These are phyloP conservation scores for Draba incana DNA, from an alignment of 345 rosid species.

Conservation along the genomic window DNA sequence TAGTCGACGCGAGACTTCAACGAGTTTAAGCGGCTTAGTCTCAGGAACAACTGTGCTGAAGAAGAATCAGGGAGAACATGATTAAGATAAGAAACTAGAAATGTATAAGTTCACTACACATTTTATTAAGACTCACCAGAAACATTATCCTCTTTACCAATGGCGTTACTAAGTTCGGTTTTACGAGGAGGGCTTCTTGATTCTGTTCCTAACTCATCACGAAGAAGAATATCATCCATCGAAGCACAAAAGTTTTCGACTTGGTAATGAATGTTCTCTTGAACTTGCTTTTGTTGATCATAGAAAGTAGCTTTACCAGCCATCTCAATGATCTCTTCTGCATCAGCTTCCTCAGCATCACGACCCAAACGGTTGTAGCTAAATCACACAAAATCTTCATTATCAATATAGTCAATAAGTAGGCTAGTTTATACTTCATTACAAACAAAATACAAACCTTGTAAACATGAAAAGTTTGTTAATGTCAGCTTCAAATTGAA, in stretches of 20 bases:
- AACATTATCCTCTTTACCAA: constrained; percentile 17
- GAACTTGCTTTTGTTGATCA: constrained; percentile 86
- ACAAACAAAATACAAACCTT: constrained; percentile 46
- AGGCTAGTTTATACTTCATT: constrained; percentile 1
- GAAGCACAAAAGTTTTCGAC: constrained; percentile 52
- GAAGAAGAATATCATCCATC: constrained; percentile 73
- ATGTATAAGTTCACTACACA: constrained; percentile 7
- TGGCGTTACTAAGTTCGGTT: not conserved
- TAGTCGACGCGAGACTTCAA: constrained; percentile 60
- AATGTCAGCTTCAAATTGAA: constrained; percentile 80
- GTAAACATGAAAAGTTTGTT: constrained; percentile 80
- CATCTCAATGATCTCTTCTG: constrained; percentile 83
- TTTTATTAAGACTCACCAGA: constrained; percentile 49
- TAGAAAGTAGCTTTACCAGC: constrained; percentile 66
- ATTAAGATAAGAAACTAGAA: constrained; percentile 19
- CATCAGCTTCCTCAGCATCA: constrained; percentile 78
- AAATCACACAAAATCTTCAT: constrained; percentile 16
- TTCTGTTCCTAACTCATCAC: constrained; percentile 33
- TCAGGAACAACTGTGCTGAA: constrained; percentile 76
- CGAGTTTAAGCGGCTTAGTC: constrained; percentile 58
- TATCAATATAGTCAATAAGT: not conserved
- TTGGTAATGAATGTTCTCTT: constrained; percentile 75
- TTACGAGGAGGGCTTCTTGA: constrained; percentile 33
- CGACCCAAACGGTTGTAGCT: constrained; percentile 81
- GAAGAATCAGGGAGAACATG: constrained; percentile 48